Percentiles rank a stretch among this genome's conserved stretches.
Evolutionary conservation across 2,329 filamentous ascomycete genomes (phyloP).

Genomic region (Paramyrothecium roridum): DNA sequence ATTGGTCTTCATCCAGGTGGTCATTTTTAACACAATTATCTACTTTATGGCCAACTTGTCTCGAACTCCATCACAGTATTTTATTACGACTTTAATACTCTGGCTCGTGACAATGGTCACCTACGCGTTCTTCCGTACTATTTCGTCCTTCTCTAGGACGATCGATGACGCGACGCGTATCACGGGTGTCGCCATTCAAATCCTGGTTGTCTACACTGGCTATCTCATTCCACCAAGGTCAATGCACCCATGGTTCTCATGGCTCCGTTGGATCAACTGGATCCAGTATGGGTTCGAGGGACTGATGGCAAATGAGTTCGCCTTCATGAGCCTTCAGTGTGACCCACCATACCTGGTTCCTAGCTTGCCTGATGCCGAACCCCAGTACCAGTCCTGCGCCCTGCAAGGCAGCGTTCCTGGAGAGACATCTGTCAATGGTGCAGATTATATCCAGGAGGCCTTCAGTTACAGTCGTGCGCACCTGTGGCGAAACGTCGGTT

Average conservation of each 20-base stretch:
- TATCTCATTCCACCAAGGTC: conserved; percentile 59
- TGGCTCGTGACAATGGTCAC: conserved; percentile 56
- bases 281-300: conserved; percentile 69
- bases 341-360: conserved; percentile 57
- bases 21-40: conserved; percentile 67
- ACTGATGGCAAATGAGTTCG: conserved; percentile 63
- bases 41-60: conserved; percentile 77
- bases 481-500: conserved; percentile 75
- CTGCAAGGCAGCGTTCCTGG: conserved; percentile 44
- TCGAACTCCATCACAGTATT: conserved; percentile 63
- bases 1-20: conserved; percentile 59
- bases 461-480: conserved; percentile 56
- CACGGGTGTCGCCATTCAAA: conserved; percentile 54
- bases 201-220: conserved; percentile 66
- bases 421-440: conserved; percentile 45
- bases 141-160: conserved; percentile 56
- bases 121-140: conserved; percentile 55
- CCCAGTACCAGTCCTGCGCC: conserved; percentile 51
- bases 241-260: conserved; percentile 59
- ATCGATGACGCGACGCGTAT: conserved; percentile 62
- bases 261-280: conserved; percentile 67
- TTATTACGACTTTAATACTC: conserved; percentile 61
- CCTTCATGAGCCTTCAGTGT: conserved; percentile 55
- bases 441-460: conserved; percentile 48
- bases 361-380: conserved; percentile 23